Conservation (phyloP, 352 stramenopile species). For the Phytophthora idaei region DNA sequence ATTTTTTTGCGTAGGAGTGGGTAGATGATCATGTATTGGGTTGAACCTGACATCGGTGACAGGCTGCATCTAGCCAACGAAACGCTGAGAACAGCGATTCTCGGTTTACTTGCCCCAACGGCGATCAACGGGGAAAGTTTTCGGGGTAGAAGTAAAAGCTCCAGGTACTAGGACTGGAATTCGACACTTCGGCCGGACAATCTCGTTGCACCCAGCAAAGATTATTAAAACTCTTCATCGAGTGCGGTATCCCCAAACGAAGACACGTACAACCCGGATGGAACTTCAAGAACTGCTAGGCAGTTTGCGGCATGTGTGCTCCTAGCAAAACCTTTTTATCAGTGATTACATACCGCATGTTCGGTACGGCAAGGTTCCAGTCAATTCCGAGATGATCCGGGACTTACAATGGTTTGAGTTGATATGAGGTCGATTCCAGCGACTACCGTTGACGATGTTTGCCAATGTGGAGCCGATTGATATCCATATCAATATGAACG, state of each 20-base stretch:
- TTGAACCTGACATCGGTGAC: not conserved
- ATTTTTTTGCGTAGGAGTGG: slow-evolving; percentile 1
- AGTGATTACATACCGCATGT: not conserved
- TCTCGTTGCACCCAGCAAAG: not conserved
- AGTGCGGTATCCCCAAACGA: not conserved
- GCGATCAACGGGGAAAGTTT: slow-evolving; percentile 9
- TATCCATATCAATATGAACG: slow-evolving; percentile 17
- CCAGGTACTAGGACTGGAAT: not conserved
- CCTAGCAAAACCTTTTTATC: slow-evolving; percentile 2
- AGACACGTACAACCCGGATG: not conserved
- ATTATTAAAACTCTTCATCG: not conserved
- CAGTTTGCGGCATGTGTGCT: not conserved
- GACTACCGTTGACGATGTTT: not conserved
- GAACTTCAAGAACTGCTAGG: not conserved
- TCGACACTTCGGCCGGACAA: not conserved
- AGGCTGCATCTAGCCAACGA: not conserved
- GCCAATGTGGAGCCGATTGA: not conserved
- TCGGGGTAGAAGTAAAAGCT: not conserved
- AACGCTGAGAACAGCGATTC: not conserved
- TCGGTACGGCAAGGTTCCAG: not conserved
- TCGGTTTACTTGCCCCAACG: not conserved
- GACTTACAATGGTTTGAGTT: not conserved
- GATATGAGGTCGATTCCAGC: not conserved
- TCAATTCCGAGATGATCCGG: not conserved
- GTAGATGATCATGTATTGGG: not conserved